Evolutionary conservation across 768 basidiomycete genomes (phyloP), one percentile per base, ranked within the genome.

Genomic region (Podaxis sp.): DNA sequence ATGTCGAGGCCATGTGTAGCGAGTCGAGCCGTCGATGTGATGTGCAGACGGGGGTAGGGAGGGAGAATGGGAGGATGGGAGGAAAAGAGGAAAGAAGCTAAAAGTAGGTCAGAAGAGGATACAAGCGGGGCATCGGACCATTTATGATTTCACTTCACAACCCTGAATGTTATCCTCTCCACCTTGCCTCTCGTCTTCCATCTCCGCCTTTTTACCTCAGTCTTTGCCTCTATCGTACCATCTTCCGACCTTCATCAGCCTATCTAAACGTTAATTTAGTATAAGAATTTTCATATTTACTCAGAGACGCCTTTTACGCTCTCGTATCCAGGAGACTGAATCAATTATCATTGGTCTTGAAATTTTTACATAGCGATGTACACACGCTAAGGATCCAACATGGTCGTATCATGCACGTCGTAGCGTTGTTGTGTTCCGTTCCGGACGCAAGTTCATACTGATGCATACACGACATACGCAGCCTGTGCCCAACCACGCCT

Each of bases 131-230:
- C 43, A 50, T 58, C 57, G 57, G 33, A 58, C 57, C 57, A 58
- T 58, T 58, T 58, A 55, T 55, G 54, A 55, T 55, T 55, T 55
- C 41, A 40, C 55, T 29, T 13, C 3, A 25, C 41, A 37, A 25
- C 55, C 55, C 55, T 57, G 55, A 8, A 27, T 50, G 41, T 17
- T 33, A 33, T 33, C 33, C 33, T 33, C 33, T 33, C 33, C 33
- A 33, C 33, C 33, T 33, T 33, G 33, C 33, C 43, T 7, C 4
- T 6, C 9, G 9, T 2, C 19, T 46, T 19, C 17, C 43, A 46
- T 19, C 43, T 41, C 40, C 40, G 15, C 40, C 12, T 41, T n/a
- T 41, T 41, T n/a, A 33, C 33, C 33, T 33, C 33, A 33, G 33
- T 33, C 33, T 33, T 33, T 33, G 8, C 33, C 33, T 33, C 33